Evolutionary conservation across 2,329 filamentous ascomycete genomes (phyloP).

Genomic region (Penicillium sp.): DNA sequence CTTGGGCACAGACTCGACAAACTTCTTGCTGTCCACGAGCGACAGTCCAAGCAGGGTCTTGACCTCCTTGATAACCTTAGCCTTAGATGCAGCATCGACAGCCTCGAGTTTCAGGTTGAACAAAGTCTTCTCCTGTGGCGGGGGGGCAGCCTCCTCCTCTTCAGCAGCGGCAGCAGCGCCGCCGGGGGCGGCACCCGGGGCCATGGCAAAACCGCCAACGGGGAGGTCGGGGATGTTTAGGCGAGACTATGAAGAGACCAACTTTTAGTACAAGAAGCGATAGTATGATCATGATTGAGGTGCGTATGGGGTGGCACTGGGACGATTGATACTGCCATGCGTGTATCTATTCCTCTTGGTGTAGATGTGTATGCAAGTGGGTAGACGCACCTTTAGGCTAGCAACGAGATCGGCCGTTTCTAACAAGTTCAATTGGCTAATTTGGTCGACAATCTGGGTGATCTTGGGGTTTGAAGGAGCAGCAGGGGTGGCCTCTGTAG

Average conservation of each 20-base stretch:
- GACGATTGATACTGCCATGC: not conserved
- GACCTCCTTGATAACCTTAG: conserved; percentile 99
- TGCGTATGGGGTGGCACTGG: not conserved
- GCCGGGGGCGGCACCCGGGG: conserved; percentile 63
- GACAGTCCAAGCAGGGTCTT: conserved; percentile 94
- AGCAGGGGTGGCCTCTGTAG: conserved; percentile 66
- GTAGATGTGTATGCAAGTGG: not conserved
- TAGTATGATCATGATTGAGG: not conserved
- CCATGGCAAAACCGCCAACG: conserved; percentile 84
- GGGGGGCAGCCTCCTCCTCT: conserved; percentile 86
- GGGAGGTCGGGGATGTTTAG: conserved; percentile 98
- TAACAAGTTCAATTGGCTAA: conserved; percentile 94
- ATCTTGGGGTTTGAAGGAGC: conserved; percentile 84
- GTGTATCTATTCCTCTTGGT: not conserved
- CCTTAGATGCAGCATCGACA: conserved; percentile 87
- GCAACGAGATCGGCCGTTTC: conserved; percentile 97
- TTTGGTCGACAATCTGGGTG: conserved; percentile 92
- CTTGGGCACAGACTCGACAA: conserved; percentile 98
- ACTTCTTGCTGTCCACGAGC: conserved; percentile 99
- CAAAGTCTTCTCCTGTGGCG: conserved; percentile 89
- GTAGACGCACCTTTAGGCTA: conserved; percentile 78
- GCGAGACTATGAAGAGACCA: conserved; percentile 66
- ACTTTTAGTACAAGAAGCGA: conserved; percentile 1
- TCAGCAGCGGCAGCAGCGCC: conserved; percentile 67
- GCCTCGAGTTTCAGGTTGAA: conserved; percentile 95